A percentile compares a stretch with the other conserved stretches of the same genome.
phyloP scores from a whole-genome alignment of 148 eudicot genomes.

The Talinum fruticosum region DNA sequence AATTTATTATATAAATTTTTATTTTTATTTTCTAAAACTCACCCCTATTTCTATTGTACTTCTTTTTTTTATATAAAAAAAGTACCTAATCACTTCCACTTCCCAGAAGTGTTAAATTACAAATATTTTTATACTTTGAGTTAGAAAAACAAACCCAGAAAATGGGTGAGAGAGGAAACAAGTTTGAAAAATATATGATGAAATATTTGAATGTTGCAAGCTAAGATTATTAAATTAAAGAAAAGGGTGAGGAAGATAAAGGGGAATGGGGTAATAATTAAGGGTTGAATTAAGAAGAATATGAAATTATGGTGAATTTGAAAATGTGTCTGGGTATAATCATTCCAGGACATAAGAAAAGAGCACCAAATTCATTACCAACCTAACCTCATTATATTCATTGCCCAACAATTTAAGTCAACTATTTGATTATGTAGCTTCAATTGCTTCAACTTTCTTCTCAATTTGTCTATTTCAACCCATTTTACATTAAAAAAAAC shows the following conservation, averaged over 20 bases:
- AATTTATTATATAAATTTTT: too few relatives aligned
- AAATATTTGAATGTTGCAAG: neutral
- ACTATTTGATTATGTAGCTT: neutral
- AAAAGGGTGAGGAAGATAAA: neutral
- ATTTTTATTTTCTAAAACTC: too few relatives aligned
- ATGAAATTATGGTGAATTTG: slow-evolving; percentile 2
- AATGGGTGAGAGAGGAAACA: neutral
- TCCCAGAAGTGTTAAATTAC: too few relatives aligned
- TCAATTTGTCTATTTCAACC: neutral
- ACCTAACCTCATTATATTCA: neutral
- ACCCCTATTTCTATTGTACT: too few relatives aligned
- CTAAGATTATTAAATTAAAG: neutral
- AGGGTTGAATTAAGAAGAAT: neutral
- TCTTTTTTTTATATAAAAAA: too few relatives aligned
- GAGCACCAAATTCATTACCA: neutral
- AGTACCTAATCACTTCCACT: too few relatives aligned
- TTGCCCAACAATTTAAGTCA: neutral
- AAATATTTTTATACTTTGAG: too few relatives aligned
- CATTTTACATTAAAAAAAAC: neutral
- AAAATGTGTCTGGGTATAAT: slow-evolving; percentile 8
- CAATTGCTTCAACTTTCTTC: neutral
- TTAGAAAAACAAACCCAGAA: too few relatives aligned
- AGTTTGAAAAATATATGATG: neutral
- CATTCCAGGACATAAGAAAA: neutral
- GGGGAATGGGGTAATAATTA: neutral